Base-by-base conservation (phyloP, 306 rosid species). In the Prosopis cineraria region DNA sequence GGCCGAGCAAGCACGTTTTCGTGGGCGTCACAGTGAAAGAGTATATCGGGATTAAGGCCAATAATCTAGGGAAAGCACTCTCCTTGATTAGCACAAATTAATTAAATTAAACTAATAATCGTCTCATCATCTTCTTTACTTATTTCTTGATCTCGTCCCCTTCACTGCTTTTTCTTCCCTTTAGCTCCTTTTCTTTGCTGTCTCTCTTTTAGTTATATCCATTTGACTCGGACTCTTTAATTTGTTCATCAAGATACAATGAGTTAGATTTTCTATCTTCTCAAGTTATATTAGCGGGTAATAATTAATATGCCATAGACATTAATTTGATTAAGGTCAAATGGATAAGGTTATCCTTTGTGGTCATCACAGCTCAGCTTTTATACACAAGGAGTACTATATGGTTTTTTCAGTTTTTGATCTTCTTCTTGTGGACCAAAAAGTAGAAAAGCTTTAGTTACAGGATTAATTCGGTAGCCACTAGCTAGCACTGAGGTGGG, bases 11-110 rank as follows among this genome's bases (percentile, higher is more conserved):
- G 80, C 89, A 7, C 74, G 58, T 3, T 92, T 77, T 68, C 85
- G 89, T 8, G 11, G 11, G 84, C 3, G 85, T 92, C 19, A 66
- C 80, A 3, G 88, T 83, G 70, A 88, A 83, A 68, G 93, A 92
- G 44, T 92, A 82, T 13, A 22, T 68, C 39, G 79, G 36, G 3
- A 56, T 90, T 19, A 92, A 86, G 87, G 85, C 84, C 58, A 83
- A 87, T 76, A 73, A 84, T 78, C 69, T 77, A 2, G 85, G 81
- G 9, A 72, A 85, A 43, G 90, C 97, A 1, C 74, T 92, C 1
- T 85, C 93, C 52, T 31, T 79, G 43, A 58, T 88, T 31, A 56
- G 44, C 33, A 19, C 17, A n/a, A n/a, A n/a, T n/a, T 52, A 9
- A 52, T 52, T 84, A 41, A 43, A 66, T 29, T 29, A n/a, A 52